phyloP scores from a whole-genome alignment of 345 rosid genomes.

The Euphorbia tirucalli region DNA sequence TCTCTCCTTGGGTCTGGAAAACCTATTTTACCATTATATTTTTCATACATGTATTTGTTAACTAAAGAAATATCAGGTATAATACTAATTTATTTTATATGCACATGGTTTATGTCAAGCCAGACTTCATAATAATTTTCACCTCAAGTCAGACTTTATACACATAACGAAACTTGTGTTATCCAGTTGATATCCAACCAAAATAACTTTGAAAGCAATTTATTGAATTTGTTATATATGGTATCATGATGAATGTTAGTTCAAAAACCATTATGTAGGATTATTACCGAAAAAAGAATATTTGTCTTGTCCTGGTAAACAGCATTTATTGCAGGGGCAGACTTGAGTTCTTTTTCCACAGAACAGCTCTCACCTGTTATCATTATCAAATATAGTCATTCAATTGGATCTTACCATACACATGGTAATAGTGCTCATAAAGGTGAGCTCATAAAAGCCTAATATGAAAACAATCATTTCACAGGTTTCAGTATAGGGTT shows the following conservation, averaged over 20 bases:
- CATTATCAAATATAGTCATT: constrained; percentile 28
- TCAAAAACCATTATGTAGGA: not conserved
- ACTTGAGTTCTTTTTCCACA: constrained; percentile 78
- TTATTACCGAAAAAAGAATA: constrained; percentile 85
- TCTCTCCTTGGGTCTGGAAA: not conserved
- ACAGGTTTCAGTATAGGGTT: not conserved
- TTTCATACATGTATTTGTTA: not conserved
- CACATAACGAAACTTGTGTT: not conserved
- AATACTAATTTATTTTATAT: not conserved
- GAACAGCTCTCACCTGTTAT: constrained; percentile 93
- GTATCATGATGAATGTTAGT: not conserved
- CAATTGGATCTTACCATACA: constrained; percentile 5
- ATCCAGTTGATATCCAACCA: not conserved
- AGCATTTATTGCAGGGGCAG: constrained; percentile 73
- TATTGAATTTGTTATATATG: not conserved
- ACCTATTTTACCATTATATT: not conserved
- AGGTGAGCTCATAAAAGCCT: constrained; percentile 7
- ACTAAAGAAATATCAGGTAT: not conserved
- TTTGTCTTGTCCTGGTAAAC: constrained; percentile 99
- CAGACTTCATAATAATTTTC: not conserved
- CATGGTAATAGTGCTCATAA: constrained; percentile 6
- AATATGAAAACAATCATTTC: constrained; percentile 2
- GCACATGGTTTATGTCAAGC: not conserved
- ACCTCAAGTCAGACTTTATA: not conserved
- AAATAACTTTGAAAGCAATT: not conserved